Percentiles rank a stretch among this genome's conserved stretches.
Conservation (phyloP, 257 asterid genomes). For the Penstemon davidsonii region DNA sequence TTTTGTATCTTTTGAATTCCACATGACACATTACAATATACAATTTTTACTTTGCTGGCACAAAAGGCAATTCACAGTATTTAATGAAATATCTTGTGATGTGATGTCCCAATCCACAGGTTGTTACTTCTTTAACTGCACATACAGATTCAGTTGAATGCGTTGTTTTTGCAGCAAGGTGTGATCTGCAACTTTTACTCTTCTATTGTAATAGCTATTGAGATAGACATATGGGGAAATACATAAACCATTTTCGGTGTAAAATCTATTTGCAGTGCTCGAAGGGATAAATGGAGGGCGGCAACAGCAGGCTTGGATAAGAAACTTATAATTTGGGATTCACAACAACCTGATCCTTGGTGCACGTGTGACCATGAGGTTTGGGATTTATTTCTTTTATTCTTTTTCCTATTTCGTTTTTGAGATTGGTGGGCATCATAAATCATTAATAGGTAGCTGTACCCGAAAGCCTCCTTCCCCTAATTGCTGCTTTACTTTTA, state of each 20-base stretch:
- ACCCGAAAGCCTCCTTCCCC: not conserved
- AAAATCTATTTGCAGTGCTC: constrained; percentile 45
- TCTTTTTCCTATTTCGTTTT: not conserved
- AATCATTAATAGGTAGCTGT: not conserved
- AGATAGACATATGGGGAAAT: constrained; percentile 12
- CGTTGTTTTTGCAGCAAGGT: constrained; percentile 80
- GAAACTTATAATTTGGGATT: constrained; percentile 85
- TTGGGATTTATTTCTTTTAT: constrained; percentile 15
- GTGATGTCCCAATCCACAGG: constrained; percentile 46
- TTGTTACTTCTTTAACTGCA: constrained; percentile 62
- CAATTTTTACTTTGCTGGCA: constrained; percentile 8
- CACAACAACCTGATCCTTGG: constrained; percentile 61
- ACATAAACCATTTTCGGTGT: constrained; percentile 13
- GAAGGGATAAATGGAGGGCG: constrained; percentile 56
- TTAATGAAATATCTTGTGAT: constrained; percentile 6
- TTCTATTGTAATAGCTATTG: not conserved
- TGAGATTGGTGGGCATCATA: not conserved
- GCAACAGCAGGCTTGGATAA: constrained; percentile 93
- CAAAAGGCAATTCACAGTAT: constrained; percentile 13
- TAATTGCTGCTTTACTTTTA: not conserved
- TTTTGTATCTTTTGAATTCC: constrained; percentile 7
- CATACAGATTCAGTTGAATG: constrained; percentile 92
- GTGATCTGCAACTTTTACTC: constrained; percentile 25
- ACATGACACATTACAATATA: not conserved
- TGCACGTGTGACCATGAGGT: constrained; percentile 89